Conservation (phyloP, 78 protist species). For the Dictyostelium brefeldianum region DNA sequence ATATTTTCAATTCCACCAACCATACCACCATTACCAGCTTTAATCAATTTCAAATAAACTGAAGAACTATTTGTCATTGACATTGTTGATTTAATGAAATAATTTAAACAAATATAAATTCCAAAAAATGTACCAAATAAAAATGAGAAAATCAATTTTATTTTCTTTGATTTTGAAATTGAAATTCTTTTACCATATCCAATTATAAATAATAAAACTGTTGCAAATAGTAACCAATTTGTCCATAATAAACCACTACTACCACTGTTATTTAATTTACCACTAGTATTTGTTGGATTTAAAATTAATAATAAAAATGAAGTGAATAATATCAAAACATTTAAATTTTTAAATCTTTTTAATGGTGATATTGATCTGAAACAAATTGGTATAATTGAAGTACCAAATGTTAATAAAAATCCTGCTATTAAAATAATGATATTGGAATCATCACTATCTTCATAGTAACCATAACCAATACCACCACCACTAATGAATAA, state of each 20-base stretch:
- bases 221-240: conserved; percentile 30
- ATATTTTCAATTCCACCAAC: background rate
- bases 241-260: conserved; percentile 21
- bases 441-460: background rate
- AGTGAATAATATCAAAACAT: background rate
- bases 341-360: background rate
- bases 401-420: conserved; percentile 32
- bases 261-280: background rate
- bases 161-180: conserved; percentile 24
- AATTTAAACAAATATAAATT: conserved; percentile 23
- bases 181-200: background rate
- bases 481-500: background rate
- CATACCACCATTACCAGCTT: background rate
- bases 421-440: background rate
- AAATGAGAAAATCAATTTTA: conserved; percentile 15
- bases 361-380: conserved; percentile 12
- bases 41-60: background rate
- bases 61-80: background rate
- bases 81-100: background rate
- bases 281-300: conserved; percentile 2
- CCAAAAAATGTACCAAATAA: conserved; percentile 39
- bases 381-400: background rate
- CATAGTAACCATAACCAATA: background rate
- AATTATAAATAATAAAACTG: background rate
- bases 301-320: conserved; percentile 3